A percentile compares a stretch with the other conserved stretches of the same genome.
Evolutionary conservation across 345 rosid genomes (phyloP).

Genomic region (Populus deltoides): DNA sequence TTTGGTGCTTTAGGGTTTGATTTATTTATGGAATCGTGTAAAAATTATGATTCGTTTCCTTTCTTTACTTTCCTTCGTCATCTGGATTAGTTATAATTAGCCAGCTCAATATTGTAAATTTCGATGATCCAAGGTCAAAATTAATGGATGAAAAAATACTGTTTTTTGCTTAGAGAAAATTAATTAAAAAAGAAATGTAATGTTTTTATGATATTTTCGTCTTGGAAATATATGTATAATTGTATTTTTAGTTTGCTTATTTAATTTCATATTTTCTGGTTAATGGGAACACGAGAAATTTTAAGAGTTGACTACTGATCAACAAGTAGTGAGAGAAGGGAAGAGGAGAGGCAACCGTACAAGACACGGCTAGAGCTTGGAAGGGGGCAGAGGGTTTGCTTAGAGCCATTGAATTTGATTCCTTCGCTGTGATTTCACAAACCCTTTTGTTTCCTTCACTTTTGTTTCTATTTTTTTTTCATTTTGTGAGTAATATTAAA

Average conservation of each 20-base stretch:
- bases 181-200: no score
- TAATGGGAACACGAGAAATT: not conserved
- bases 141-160: not conserved
- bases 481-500: not conserved
- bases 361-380: constrained; percentile 2
- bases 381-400: constrained; percentile 2
- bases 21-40: not conserved
- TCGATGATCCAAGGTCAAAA: not conserved
- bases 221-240: no score
- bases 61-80: not conserved
- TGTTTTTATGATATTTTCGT: no score
- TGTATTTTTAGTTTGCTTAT: not conserved
- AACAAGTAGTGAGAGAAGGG: not conserved
- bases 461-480: not conserved
- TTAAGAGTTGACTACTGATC: not conserved
- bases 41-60: not conserved
- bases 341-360: not conserved
- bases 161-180: no score
- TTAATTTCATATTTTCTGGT: not conserved
- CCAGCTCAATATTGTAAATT: not conserved
- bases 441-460: not conserved
- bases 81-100: not conserved
- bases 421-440: not conserved
- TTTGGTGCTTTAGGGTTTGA: constrained; percentile 55
- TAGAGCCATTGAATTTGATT: not conserved